phyloP scores from a whole-genome alignment of 305 asterid species.

The Fraxinus platypoda region DNA sequence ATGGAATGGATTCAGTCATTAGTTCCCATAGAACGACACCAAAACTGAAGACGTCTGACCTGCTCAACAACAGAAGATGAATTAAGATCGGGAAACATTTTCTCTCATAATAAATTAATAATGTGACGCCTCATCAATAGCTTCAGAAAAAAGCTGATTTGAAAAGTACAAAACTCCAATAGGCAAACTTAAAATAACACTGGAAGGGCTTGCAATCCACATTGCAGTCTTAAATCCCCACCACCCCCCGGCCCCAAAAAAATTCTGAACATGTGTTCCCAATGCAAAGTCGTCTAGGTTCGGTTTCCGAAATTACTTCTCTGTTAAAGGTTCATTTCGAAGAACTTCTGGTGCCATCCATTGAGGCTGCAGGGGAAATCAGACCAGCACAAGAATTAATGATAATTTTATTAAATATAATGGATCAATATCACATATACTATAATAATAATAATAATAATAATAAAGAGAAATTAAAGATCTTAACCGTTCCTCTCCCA shows the following conservation, averaged over 20 bases:
- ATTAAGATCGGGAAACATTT: neutral
- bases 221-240: neutral
- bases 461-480: constrained; percentile 6
- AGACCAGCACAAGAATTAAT: neutral
- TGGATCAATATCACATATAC: neutral
- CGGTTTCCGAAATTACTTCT: constrained; percentile 46
- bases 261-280: neutral
- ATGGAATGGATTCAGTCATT: constrained; percentile 59
- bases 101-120: neutral
- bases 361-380: constrained; percentile 55
- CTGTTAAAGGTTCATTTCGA: constrained; percentile 70
- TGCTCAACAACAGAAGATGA: constrained; percentile 23
- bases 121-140: neutral
- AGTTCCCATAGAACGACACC: constrained; percentile 81
- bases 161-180: neutral
- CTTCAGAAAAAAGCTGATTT: neutral
- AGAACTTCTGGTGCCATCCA: constrained; percentile 96
- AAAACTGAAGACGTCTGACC: constrained; percentile 72
- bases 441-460: neutral
- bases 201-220: neutral
- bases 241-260: neutral
- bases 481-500: constrained; percentile 69
- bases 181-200: neutral
- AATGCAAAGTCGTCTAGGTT: neutral
- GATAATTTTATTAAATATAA: neutral